These are phyloP conservation scores for Phaeosphaeria sp. DNA, from an alignment of 2,329 filamentous ascomycete species.

Conservation along the genomic window DNA sequence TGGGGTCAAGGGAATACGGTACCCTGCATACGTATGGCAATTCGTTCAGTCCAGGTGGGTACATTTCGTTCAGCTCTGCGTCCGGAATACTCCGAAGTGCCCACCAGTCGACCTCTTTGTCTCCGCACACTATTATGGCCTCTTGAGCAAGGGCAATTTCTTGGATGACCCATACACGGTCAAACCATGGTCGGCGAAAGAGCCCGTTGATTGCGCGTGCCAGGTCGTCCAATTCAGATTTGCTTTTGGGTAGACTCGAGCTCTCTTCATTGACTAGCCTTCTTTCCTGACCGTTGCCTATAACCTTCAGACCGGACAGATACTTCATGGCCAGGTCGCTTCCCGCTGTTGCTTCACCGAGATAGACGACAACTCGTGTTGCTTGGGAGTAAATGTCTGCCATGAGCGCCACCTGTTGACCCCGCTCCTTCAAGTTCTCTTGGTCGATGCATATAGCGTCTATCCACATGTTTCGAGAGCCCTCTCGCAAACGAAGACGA, in stretches of 20 bases:
- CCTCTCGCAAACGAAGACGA: neutral
- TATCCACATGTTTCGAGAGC: neutral
- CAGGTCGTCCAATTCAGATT: neutral
- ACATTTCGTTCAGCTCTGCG: too few species aligned
- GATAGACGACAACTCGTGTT: neutral
- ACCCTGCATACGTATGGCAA: too few species aligned
- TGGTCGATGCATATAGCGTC: neutral
- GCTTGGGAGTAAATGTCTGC: neutral
- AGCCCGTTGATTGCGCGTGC: neutral
- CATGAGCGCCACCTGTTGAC: neutral
- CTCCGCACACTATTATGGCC: neutral
- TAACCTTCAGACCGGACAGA: neutral
- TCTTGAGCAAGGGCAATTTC: neutral
- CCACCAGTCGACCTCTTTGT: neutral
- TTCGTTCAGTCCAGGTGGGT: too few species aligned
- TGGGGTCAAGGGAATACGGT: too few species aligned
- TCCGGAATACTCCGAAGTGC: neutral
- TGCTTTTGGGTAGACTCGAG: too few species aligned
- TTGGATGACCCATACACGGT: neutral
- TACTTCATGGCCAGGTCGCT: neutral
- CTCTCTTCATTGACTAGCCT: too few species aligned
- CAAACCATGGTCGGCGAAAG: neutral
- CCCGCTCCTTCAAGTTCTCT: neutral
- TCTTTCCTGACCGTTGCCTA: too few species aligned
- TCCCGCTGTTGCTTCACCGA: neutral